phyloP scores from a whole-genome alignment of 129 eudicot species.

The Lonicera japonica region DNA sequence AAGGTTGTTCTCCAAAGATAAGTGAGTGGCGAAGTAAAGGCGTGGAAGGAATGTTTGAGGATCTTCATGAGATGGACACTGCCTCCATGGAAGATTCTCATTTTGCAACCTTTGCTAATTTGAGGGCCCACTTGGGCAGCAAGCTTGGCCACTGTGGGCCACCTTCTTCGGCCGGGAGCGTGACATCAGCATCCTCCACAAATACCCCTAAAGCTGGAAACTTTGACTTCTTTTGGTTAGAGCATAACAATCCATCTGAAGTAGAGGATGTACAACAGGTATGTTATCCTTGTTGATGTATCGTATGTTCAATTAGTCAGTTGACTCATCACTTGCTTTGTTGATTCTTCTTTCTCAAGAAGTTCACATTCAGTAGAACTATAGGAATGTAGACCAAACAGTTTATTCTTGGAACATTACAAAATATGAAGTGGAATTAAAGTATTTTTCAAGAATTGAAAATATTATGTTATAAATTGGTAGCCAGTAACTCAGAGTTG shows the following conservation, averaged over 20 bases:
- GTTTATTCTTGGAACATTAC: too few species aligned
- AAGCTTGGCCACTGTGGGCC: conserved; percentile 57
- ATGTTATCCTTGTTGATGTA: neutral
- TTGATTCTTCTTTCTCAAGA: too few species aligned
- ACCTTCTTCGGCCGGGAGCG: conserved; percentile 72
- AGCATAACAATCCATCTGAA: conserved; percentile 55
- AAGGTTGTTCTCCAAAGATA: conserved; percentile 58
- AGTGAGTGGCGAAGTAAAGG: conserved; percentile 76
- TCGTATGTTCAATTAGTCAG: neutral
- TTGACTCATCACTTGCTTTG: too few species aligned
- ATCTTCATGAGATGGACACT: conserved; percentile 95
- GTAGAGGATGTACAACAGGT: conserved; percentile 75
- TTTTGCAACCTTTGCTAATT: conserved; percentile 28
- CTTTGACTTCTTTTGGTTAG: conserved; percentile 70
- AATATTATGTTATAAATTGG: too few species aligned
- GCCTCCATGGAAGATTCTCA: conserved; percentile 76
- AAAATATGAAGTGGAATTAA: too few species aligned
- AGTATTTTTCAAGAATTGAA: too few species aligned
- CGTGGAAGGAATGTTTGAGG: conserved; percentile 87
- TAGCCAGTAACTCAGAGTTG: too few species aligned
- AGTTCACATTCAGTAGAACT: too few species aligned
- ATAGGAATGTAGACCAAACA: neutral
- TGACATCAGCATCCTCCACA: conserved; percentile 75
- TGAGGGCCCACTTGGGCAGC: conserved; percentile 48
- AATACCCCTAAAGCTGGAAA: conserved; percentile 69